Conservation (phyloP, 345 rosid species). For the Eucalyptus sideroxylon region DNA sequence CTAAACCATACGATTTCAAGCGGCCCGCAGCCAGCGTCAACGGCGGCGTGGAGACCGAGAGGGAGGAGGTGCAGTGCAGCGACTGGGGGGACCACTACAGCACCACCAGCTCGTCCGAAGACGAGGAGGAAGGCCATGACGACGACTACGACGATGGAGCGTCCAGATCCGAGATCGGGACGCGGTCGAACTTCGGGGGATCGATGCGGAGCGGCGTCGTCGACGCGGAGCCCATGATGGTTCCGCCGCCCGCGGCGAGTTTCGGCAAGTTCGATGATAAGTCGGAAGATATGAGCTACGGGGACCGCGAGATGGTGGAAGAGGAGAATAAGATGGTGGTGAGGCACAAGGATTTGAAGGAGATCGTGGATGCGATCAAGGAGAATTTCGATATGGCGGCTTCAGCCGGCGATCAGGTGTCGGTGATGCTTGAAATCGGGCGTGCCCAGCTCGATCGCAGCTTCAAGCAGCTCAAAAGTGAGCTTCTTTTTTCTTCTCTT, state of each 20-base stretch:
- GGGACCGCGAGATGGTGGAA: neutral
- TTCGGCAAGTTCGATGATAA: neutral
- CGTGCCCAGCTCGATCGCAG: conserved; percentile 90
- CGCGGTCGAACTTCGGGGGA: conserved; percentile 40
- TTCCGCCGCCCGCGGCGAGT: conserved; percentile 16
- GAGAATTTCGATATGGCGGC: conserved; percentile 85
- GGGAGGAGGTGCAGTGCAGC: conserved; percentile 97
- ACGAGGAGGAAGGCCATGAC: conserved; percentile 2
- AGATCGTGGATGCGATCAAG: conserved; percentile 74
- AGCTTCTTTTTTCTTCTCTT: neutral
- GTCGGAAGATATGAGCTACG: conserved; percentile 26
- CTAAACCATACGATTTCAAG: neutral
- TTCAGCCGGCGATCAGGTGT: conserved; percentile 64
- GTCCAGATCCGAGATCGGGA: conserved; percentile 63
- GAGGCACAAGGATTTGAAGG: conserved; percentile 88
- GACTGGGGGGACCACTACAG: conserved; percentile 89
- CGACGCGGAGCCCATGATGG: neutral
- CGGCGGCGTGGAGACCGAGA: conserved; percentile 51
- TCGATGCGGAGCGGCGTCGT: neutral
- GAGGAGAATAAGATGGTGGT: conserved; percentile 76
- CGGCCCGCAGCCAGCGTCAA: neutral
- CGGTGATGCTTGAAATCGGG: conserved; percentile 78
- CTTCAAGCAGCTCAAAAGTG: conserved; percentile 85
- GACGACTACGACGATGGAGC: conserved; percentile 30
- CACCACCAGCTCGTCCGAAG: conserved; percentile 48